Percentiles rank a stretch among this genome's conserved stretches.
Conservation (phyloP, 768 basidiomycete species). For the Leccinum obscurum region DNA sequence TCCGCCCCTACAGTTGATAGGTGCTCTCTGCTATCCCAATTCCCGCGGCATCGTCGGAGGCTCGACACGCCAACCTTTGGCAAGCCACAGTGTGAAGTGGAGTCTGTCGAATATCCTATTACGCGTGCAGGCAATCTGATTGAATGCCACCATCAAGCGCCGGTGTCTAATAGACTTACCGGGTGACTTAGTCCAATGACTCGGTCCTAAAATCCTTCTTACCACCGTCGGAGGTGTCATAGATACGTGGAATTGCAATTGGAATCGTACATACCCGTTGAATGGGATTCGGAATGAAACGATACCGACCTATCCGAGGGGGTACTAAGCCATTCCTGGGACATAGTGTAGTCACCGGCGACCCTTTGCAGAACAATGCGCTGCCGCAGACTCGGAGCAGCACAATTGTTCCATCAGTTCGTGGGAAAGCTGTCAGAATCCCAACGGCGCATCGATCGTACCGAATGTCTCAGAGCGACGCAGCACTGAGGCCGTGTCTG, state of each 20-base stretch:
- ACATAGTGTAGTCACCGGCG: neutral
- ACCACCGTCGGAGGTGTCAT: neutral
- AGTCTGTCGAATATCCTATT: neutral
- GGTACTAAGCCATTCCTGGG: neutral
- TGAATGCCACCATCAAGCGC: neutral
- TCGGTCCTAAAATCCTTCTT: neutral
- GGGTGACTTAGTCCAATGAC: conserved; percentile 13
- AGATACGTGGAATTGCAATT: neutral
- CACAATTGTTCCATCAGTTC: neutral
- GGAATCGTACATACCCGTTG: neutral
- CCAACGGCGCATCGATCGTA: neutral
- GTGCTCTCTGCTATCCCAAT: too few relatives aligned
- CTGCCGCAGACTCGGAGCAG: too few relatives aligned
- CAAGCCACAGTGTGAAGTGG: too few relatives aligned
- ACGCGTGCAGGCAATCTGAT: neutral
- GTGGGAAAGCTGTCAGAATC: neutral
- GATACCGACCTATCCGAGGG: neutral
- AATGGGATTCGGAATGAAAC: too few relatives aligned
- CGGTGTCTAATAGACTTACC: conserved; percentile 18
- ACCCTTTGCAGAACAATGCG: neutral
- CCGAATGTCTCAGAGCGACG: neutral
- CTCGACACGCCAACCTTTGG: too few relatives aligned
- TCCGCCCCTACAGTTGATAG: too few relatives aligned
- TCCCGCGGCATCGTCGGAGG: neutral
- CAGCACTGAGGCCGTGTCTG: conserved; percentile 14